A percentile compares a stretch with the other conserved stretches of the same genome.
phyloP scores from a whole-genome alignment of 768 basidiomycete genomes.

The Lactarius quietus region DNA sequence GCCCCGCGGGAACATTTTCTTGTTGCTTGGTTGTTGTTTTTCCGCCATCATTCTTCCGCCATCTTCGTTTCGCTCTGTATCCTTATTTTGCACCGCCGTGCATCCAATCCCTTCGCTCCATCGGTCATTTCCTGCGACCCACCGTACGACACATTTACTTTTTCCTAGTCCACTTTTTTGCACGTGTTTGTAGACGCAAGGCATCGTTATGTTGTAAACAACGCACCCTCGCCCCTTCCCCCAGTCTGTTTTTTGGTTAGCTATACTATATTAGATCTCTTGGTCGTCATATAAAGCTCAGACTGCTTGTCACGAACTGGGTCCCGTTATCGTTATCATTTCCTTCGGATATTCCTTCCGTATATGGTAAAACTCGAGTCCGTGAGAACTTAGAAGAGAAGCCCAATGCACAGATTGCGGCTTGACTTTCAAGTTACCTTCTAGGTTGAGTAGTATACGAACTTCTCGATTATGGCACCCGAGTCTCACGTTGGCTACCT shows the following conservation, averaged over 20 bases:
- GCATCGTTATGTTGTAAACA: neutral
- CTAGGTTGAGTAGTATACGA: too few relatives aligned
- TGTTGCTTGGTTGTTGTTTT: constrained; percentile 9
- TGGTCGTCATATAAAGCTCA: neutral
- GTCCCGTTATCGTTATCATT: neutral
- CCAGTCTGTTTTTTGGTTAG: too few relatives aligned
- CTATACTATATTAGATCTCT: neutral
- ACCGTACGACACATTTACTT: neutral
- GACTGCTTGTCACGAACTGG: too few relatives aligned
- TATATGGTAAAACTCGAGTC: too few relatives aligned
- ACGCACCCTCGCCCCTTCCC: neutral
- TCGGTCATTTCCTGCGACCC: neutral
- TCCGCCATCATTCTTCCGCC: constrained; percentile 1
- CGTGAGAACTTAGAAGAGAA: too few relatives aligned
- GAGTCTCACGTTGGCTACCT: too few relatives aligned
- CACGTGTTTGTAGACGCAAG: neutral
- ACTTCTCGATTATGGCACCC: too few relatives aligned
- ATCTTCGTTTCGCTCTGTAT: constrained; percentile 19
- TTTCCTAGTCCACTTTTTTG: too few relatives aligned
- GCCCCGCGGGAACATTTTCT: constrained; percentile 8
- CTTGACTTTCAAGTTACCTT: too few relatives aligned
- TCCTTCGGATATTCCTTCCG: too few relatives aligned
- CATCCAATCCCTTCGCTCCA: constrained; percentile 6
- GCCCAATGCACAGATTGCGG: too few relatives aligned
- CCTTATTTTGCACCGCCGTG: constrained; percentile 22